These are phyloP conservation scores for Zalaria obscura DNA, from an alignment of 2,329 filamentous ascomycete genomes.

Conservation along the genomic window DNA sequence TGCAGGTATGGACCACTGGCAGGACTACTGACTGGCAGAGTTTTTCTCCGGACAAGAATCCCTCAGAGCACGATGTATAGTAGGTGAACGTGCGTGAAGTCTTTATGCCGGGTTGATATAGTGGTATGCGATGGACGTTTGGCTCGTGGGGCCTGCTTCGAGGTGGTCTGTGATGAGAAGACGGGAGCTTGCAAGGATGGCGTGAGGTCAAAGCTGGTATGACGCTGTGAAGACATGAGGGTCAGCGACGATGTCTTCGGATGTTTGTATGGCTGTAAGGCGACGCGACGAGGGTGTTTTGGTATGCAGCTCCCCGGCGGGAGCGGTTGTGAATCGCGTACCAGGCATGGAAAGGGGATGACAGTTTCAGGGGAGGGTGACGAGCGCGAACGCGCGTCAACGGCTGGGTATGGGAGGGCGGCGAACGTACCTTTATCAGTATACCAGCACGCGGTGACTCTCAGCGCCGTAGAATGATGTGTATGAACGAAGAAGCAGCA, in stretches of 20 bases:
- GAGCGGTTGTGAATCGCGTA: neutral
- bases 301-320: neutral
- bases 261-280: neutral
- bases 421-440: neutral
- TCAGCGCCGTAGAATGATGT: neutral
- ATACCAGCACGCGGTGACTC: neutral
- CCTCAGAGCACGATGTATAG: neutral
- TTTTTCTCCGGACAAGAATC: neutral
- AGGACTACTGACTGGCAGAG: constrained; percentile 5
- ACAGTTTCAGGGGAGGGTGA: neutral
- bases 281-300: neutral
- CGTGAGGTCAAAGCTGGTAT: neutral
- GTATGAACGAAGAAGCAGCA: neutral
- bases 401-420: neutral
- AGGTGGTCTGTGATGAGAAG: neutral
- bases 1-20: neutral
- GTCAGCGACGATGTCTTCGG: neutral
- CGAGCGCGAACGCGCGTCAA: neutral
- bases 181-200: neutral
- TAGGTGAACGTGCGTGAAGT: neutral
- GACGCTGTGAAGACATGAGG: neutral
- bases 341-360: neutral
- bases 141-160: neutral
- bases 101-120: neutral
- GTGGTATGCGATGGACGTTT: neutral